Evolutionary conservation across 805 yeast genomes (phyloP), one percentile per base, ranked within the genome.

Genomic region (Yarrowia sp.): DNA sequence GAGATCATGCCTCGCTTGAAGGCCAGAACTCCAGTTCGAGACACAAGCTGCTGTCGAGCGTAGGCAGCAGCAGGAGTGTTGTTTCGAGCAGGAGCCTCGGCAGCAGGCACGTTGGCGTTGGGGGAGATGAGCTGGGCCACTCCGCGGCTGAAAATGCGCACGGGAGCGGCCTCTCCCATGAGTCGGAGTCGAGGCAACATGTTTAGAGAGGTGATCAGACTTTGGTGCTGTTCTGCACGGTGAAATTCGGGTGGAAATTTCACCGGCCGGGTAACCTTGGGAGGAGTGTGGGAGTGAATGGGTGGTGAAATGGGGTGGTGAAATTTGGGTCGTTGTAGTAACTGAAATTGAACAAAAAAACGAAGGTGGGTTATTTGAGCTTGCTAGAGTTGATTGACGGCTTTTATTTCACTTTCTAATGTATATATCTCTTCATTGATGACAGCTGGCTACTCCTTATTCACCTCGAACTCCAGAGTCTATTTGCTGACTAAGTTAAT

Each of bases 1-100:
- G 95, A 87, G 64, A 92, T 87, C 97, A 94, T 94, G 16, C 98
- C 98, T 70, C 89, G 82, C 77, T 95, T 95, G 72, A 87, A 81
- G 0, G 96, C 97, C 38, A 94, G 79, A 22, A 91, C 81, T 12
- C 99, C 99, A 8, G 97, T 88, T 79, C 99, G 87, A 53, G 79
- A 77, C 38, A 92, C 87, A 43, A 94, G 82, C 77, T 87, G 84
- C 76, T 88, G 89, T 78, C 98, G 85, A 65, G 82, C 79, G 75
- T 91, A 88, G 42, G 91, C 88, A 59, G 84, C 83, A 71, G 85
- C 90, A 45, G 88, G 87, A 3, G 94, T 84, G 76, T 89, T 92
- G 74, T 85, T 84, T 52, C 87, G 82, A 15, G 82, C 78, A 16
- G 89, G 86, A 2, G 85, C 81, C 52, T 77, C 72, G 2, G 87